Conservation (phyloP, 78 protist species). For the Dictyostelium brefeldianum region DNA sequence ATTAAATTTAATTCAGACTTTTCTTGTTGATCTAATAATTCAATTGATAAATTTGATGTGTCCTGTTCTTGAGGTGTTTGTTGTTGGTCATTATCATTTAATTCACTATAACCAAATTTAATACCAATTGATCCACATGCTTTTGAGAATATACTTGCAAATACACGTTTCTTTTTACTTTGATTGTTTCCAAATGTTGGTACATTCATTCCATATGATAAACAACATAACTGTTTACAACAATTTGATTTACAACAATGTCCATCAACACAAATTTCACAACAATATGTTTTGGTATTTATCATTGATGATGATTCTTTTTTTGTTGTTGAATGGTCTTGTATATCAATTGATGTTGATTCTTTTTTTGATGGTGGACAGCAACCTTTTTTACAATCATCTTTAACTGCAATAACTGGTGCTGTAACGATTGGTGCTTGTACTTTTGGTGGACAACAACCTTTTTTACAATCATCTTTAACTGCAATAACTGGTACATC, state of each 20-base stretch:
- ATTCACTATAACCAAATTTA: conserved; percentile 28
- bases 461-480: conserved; percentile 1
- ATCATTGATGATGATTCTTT: not conserved
- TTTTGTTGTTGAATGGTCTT: not conserved
- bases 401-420: not conserved
- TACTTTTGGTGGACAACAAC: conserved; percentile 24
- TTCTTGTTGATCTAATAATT: not conserved
- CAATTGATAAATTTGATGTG: not conserved
- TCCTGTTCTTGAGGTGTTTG: not conserved
- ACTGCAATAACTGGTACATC: not conserved
- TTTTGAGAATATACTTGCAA: conserved; percentile 34
- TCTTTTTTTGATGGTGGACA: not conserved
- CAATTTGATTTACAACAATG: conserved; percentile 53
- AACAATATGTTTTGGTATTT: conserved; percentile 5
- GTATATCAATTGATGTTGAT: not conserved
- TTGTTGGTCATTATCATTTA: conserved; percentile 34
- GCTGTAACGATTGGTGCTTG: no score
- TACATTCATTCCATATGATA: not conserved
- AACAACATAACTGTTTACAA: conserved; percentile 41
- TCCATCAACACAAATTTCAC: conserved; percentile 42
- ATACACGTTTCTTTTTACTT: conserved; percentile 17
- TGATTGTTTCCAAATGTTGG: conserved; percentile 4
- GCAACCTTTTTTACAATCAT: conserved; percentile 11
- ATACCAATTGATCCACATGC: conserved; percentile 61
- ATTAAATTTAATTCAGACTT: not conserved